Evolutionary conservation across 1,284 basidiomycete species (phyloP), one percentile per base, ranked within the genome.

Genomic region (Cerioporus squamosus): DNA sequence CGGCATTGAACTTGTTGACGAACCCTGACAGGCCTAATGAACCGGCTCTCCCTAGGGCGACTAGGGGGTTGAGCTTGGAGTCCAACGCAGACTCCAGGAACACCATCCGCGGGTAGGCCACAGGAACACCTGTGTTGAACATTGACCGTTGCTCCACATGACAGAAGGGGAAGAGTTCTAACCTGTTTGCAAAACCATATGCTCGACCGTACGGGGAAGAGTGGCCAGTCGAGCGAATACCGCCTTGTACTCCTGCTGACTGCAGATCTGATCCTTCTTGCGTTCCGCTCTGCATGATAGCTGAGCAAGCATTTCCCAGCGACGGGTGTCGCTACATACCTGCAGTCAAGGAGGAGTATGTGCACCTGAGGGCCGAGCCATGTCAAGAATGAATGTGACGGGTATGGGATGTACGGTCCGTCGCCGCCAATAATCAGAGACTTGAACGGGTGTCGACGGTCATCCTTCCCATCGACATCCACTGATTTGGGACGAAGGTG

Each of bases 61-160:
- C 85, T 47, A 95, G 73, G 1, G 95, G 94, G 70, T 97, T 97
- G 53, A 88, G 79, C 72, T 91, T 95, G 46, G 84, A 88, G 44
- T 90, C 90, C 39, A 97, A 76, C n/a, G 87, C 81, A 38, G 74
- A 80, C 73, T 92, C 91, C 61, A 97, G 76, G 72, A 96, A 95
- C 2, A 93, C 92, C 92, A 97, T 93, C 48, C 95, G 88, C 20
- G 95, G 95, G 72, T 97, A 97, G 9, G 93, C 93, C 63, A 91
- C 90, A 0, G 91, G 91, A 51, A 93, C 86, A 10, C 88, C 85
- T 86, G 48, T 20, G 20, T 20, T 4, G 4, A 4, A 9, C 17
- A 18, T 59, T 38, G 47, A 31, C n/a, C 1, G 10, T 3, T 18
- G 29, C 17, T 49, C 7, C 51, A 15, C n/a, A 23, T n/a, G 15